Base-by-base conservation (phyloP, 306 rosid genomes). In the Vicia faba region DNA sequence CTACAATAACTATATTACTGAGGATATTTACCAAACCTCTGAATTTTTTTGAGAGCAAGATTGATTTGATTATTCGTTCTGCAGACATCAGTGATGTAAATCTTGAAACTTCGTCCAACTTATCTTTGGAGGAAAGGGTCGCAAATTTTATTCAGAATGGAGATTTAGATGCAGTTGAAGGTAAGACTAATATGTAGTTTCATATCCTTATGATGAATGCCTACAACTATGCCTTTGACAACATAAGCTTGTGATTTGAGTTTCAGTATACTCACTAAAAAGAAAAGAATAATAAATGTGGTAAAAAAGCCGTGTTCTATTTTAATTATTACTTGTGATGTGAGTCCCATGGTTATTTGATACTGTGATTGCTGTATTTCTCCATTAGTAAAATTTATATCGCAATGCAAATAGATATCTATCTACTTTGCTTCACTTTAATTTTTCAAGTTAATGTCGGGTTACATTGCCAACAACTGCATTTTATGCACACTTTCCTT, bases 121-220 rank as follows among this genome's bases (percentile, higher is more conserved):
- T 76, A 39, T 80, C 91, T 53, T 70, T 87, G 65, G 83, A 78
- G 77, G 87, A 86, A 56, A 93, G 79, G 81, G 98, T 76, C 26
- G 88, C 85, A 82, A 83, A 82, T 19, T 89, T 93, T 77, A 79
- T 89, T 75, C 89, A 77, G 73, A 80, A 80, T 78, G 97, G 98
- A 82, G 85, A 84, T 74, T 74, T 88, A 73, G 98, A 83, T 79
- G 75, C 71, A 15, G 61, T 80, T 59, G 91, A 88, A 72, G 97
- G 98, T 89, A 71, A 66, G 20, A 16, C n/a, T n/a, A 29, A 63
- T 45, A 26, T 40, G 48, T 53, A 39, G 44, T 54, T 71, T 55
- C 75, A 19, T 55, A 28, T 64, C 29, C 3, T 26, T 49, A 28
- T 36, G 76, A 67, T 28, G 63, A 59, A 68, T 72, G 26, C 40